Conservation (phyloP, 306 rosid genomes). For the Clitoria ternatea region DNA sequence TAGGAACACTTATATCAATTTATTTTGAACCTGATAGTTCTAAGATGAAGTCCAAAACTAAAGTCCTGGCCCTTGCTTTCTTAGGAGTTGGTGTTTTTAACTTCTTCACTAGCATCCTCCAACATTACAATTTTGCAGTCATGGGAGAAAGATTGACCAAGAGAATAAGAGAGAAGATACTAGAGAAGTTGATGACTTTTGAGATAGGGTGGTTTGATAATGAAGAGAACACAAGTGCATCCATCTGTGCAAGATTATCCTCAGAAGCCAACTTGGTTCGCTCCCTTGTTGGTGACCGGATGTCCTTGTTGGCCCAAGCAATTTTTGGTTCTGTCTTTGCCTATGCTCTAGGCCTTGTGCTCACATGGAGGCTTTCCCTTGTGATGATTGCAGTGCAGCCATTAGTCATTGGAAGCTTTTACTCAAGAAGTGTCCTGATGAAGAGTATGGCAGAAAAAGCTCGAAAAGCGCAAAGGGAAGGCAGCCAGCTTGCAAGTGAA, state of each 20-base stretch:
- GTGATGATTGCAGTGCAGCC: slow-evolving; percentile 95
- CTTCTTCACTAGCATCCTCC: slow-evolving; percentile 71
- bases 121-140: slow-evolving; percentile 70
- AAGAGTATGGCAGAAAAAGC: slow-evolving; percentile 67
- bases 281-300: slow-evolving; percentile 80
- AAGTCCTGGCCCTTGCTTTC: slow-evolving; percentile 56
- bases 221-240: slow-evolving; percentile 88
- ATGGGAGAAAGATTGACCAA: slow-evolving; percentile 88
- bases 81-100: slow-evolving; percentile 71
- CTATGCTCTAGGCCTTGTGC: slow-evolving; percentile 58
- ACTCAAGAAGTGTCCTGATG: slow-evolving; percentile 79
- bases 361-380: slow-evolving; percentile 80
- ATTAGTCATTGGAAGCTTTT: slow-evolving; percentile 82
- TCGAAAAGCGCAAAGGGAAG: slow-evolving; percentile 71
- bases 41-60: slow-evolving; percentile 51
- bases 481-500: slow-evolving; percentile 89
- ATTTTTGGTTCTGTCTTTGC: slow-evolving; percentile 68
- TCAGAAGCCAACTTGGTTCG: slow-evolving; percentile 80
- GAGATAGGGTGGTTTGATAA: slow-evolving; percentile 89
- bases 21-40: slow-evolving; percentile 53
- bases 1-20: slow-evolving; percentile 65
- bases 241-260: slow-evolving; percentile 76
- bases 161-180: slow-evolving; percentile 68
- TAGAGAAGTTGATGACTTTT: slow-evolving; percentile 64
- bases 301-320: slow-evolving; percentile 75